Evolutionary conservation across 2,329 filamentous ascomycete species (phyloP), one percentile per base, ranked within the genome.

Genomic region (Acrocalymma vagum): DNA sequence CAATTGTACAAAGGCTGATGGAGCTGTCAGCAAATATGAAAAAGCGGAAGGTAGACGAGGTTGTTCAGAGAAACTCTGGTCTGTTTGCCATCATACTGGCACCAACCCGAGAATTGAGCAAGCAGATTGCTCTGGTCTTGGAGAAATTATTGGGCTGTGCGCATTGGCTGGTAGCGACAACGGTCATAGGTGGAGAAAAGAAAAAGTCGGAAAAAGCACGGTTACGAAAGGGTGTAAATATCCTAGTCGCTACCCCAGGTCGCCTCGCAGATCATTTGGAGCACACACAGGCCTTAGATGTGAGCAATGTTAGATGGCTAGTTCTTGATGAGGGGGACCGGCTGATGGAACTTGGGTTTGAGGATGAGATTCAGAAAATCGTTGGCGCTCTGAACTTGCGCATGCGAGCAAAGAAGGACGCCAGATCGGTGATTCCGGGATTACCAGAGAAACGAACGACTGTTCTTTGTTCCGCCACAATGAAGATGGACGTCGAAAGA

Each of bases 311-410:
- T 4, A 81, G 93, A 45, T 99, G 94, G 94, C 75, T 99, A 16
- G 86, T 99, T 2, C 79, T 99, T 5, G 94, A 99, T 60, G 94
- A 99, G 71, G 94, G 94, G 20, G 94, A 99, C 77, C 83, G 94
- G n/a, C 76, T 99, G 65, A 96, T 99, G 93, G 94, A 99, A 64
- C 80, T 97, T 61, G 94, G 94, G 0, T 99, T 99, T 56, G 94
- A 97, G 70, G 86, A 96, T 38, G 93, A 97, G 61, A 83, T 99
- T 45, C 88, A 89, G 63, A 88, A 86, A 46, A 93, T 96, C 51
- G 88, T 99, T 11, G 79, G 83, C 39, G 87, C 87, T 48, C 82
- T 97, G 40, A 85, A 91, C 48, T 74, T 85, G 29, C 80, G 86
- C 39, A 72, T 77, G 20, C 67, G 87, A 14, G 76, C 79, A 24